Conservation (phyloP, 2,329 filamentous ascomycete species). For the Fusarium burgessii region DNA sequence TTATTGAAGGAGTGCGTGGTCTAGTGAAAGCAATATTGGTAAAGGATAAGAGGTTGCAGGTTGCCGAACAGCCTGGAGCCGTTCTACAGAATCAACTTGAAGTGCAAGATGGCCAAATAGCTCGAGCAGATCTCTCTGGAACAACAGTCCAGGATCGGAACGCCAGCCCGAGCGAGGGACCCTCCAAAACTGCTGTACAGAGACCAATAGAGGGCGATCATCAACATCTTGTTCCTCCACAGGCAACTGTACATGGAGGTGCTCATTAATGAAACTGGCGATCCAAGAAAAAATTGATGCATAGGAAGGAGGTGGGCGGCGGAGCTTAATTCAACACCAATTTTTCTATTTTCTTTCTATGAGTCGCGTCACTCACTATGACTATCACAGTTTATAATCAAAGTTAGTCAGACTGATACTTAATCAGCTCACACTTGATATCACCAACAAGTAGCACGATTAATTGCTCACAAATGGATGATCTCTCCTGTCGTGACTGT, state of each 20-base stretch:
- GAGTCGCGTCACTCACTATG: conserved; percentile 12
- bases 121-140: conserved; percentile 45
- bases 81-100: conserved; percentile 53
- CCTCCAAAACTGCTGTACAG: conserved; percentile 18
- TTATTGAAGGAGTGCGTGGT: conserved; percentile 56
- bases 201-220: conserved; percentile 20
- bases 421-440: not conserved
- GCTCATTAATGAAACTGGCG: conserved; percentile 3
- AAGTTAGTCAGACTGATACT: not conserved
- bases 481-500: not conserved
- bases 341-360: not conserved
- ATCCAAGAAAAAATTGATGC: not conserved
- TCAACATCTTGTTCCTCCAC: conserved; percentile 26
- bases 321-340: conserved; percentile 29
- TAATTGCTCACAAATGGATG: not conserved
- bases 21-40: conserved; percentile 56
- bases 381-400: not conserved
- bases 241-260: conserved; percentile 10
- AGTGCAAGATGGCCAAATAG: conserved; percentile 31
- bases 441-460: not conserved
- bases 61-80: conserved; percentile 40
- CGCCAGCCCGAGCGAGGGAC: conserved; percentile 9
- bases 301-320: not conserved
- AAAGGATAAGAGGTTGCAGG: conserved; percentile 54
- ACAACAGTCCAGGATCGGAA: conserved; percentile 43